phyloP scores from a whole-genome alignment of 805 yeast genomes.

The Candida rishiriensis region DNA sequence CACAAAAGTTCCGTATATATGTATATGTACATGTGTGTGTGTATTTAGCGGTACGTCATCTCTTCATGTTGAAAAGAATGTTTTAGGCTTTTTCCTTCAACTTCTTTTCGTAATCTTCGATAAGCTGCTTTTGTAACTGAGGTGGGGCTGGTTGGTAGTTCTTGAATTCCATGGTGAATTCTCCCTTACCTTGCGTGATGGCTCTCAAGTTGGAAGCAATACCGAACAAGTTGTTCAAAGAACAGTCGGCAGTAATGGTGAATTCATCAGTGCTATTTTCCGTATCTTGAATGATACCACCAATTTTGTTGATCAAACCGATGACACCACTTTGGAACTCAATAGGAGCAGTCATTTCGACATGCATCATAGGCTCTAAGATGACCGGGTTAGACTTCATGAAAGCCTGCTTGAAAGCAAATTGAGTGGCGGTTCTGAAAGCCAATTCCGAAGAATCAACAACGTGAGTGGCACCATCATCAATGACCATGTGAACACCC shows the following conservation, averaged over 20 bases:
- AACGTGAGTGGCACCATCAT: slow-evolving; percentile 96
- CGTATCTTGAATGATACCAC: slow-evolving; percentile 90
- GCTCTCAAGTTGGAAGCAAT: slow-evolving; percentile 95
- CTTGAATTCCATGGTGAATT: slow-evolving; percentile 90
- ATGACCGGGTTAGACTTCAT: slow-evolving; percentile 78
- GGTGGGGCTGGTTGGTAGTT: slow-evolving; percentile 89
- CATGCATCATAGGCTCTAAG: slow-evolving; percentile 95
- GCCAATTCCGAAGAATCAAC: slow-evolving; percentile 97
- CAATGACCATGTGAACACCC: slow-evolving; percentile 88
- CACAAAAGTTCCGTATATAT: no score
- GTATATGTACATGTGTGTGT: no score
- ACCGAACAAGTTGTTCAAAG: slow-evolving; percentile 95
- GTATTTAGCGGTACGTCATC: no score
- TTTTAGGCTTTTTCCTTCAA: slow-evolving; percentile 23
- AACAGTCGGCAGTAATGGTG: slow-evolving; percentile 89
- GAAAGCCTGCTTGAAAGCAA: slow-evolving; percentile 91
- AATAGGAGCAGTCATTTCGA: slow-evolving; percentile 87
- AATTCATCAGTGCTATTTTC: slow-evolving; percentile 94
- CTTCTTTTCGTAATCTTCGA: slow-evolving; percentile 74
- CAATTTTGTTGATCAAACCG: slow-evolving; percentile 85
- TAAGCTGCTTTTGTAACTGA: slow-evolving; percentile 84
- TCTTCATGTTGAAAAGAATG: background rate
- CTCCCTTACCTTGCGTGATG: slow-evolving; percentile 98
- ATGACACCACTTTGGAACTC: slow-evolving; percentile 95
- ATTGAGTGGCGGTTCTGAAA: slow-evolving; percentile 86